Conservation (phyloP, 306 rosid species). For the Rosa persica region DNA sequence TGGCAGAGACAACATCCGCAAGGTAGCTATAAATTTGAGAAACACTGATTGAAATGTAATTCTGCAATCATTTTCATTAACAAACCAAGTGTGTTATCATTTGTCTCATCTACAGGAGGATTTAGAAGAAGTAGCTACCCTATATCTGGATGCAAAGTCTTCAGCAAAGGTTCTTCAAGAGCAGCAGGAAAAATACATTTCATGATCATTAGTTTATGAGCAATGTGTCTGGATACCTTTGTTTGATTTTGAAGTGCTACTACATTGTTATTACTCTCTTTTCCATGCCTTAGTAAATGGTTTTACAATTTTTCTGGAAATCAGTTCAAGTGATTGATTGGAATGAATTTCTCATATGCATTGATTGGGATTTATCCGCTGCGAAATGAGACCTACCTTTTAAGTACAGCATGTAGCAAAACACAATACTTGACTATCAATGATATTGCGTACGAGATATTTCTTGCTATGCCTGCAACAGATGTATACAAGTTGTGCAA, state of each 20-base stretch:
- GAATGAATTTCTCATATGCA: not conserved
- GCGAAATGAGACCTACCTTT: not conserved
- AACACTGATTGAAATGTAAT: constrained; percentile 6
- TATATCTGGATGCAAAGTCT: constrained; percentile 88
- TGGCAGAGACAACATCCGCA: constrained; percentile 85
- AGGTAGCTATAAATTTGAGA: constrained; percentile 49
- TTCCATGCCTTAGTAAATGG: not conserved
- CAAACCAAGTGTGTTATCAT: not conserved
- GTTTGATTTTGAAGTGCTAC: not conserved
- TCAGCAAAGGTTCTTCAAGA: constrained; percentile 84
- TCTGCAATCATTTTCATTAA: constrained; percentile 12
- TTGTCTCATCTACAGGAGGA: constrained; percentile 55
- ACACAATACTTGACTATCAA: not conserved
- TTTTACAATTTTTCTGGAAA: not conserved
- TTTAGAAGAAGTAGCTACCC: constrained; percentile 65
- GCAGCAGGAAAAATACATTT: constrained; percentile 85
- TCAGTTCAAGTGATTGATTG: not conserved
- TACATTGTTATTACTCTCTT: not conserved
- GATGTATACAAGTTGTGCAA: not conserved
- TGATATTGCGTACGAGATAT: not conserved
- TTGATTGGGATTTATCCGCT: not conserved
- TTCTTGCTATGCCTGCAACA: not conserved
- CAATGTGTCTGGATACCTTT: not conserved
- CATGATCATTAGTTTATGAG: constrained; percentile 27
- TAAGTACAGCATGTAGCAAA: not conserved